phyloP scores from a whole-genome alignment of 1,139 yeast genomes.

The Blastobotrys petasosporus region DNA sequence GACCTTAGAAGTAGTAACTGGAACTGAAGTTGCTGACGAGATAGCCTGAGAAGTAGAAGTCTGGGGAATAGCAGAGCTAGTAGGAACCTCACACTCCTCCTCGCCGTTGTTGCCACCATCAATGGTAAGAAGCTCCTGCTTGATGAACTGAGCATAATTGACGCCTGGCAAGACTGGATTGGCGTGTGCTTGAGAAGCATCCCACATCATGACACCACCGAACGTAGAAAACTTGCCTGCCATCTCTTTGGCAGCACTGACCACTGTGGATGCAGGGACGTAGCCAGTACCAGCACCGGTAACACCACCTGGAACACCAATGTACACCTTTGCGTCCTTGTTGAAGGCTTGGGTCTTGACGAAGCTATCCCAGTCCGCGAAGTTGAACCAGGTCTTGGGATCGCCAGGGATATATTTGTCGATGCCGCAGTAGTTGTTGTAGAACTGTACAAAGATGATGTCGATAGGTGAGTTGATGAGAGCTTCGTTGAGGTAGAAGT shows the following conservation, averaged over 20 bases:
- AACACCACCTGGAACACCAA: conserved; percentile 68
- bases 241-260: conserved; percentile 18
- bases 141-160: too few relatives aligned
- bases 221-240: conserved; percentile 41
- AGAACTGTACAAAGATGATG: conserved; percentile 85
- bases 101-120: too few relatives aligned
- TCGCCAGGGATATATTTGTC: conserved; percentile 32
- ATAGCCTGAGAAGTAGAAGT: too few relatives aligned
- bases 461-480: conserved; percentile 60
- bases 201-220: conserved; percentile 91
- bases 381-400: conserved; percentile 48
- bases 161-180: conserved; percentile 45
- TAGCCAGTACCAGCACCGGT: conserved; percentile 69
- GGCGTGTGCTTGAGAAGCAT: conserved; percentile 73
- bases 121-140: too few relatives aligned
- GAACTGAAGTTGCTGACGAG: too few relatives aligned
- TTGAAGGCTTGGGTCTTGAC: conserved; percentile 62
- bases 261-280: conserved; percentile 32
- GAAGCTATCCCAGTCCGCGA: conserved; percentile 71
- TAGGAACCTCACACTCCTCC: too few relatives aligned
- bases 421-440: conserved; percentile 72
- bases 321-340: conserved; percentile 49
- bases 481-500: conserved; percentile 68
- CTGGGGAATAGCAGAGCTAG: too few relatives aligned
- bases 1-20: too few relatives aligned